A percentile compares a stretch with the other conserved stretches of the same genome.
Conservation (phyloP, 164 flowering plant species). For the Vitis rupestris region DNA sequence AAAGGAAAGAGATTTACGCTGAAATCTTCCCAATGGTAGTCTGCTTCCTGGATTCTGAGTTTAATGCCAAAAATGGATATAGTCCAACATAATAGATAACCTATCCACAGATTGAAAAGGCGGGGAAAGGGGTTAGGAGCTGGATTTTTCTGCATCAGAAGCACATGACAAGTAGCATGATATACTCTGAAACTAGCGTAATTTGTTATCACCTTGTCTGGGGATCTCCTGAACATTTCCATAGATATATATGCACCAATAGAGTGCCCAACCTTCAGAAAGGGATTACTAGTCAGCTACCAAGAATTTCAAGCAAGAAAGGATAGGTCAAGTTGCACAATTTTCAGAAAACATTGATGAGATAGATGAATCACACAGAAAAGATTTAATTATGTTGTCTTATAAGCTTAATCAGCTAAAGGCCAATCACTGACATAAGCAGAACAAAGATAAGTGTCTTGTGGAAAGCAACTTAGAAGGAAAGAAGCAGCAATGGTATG, state of each 20-base stretch:
- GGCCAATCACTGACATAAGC: no score
- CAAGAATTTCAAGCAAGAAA: not conserved
- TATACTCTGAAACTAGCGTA: not conserved
- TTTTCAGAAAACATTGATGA: not conserved
- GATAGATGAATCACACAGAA: no score
- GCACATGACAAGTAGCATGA: slow-evolving; percentile 1
- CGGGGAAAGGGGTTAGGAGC: slow-evolving; percentile 8
- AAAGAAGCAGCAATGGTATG: no score
- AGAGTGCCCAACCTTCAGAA: slow-evolving; percentile 86
- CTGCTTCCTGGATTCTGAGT: slow-evolving; percentile 54
- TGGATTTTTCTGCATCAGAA: not conserved
- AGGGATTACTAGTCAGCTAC: slow-evolving; percentile 11
- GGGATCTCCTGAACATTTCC: slow-evolving; percentile 57
- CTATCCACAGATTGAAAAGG: slow-evolving; percentile 28
- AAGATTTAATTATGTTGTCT: no score
- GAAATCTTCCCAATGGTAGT: slow-evolving; percentile 52
- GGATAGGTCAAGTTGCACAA: not conserved
- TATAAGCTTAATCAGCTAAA: no score
- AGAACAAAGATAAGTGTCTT: no score
- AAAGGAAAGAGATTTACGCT: slow-evolving; percentile 39
- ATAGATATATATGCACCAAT: slow-evolving; percentile 86
- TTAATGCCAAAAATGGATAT: slow-evolving; percentile 78
- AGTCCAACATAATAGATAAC: slow-evolving; percentile 65
- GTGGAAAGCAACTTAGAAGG: no score
- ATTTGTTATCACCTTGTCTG: slow-evolving; percentile 54